Conservation (phyloP, 129 eudicot genomes). For the Ambrosia trifida region DNA sequence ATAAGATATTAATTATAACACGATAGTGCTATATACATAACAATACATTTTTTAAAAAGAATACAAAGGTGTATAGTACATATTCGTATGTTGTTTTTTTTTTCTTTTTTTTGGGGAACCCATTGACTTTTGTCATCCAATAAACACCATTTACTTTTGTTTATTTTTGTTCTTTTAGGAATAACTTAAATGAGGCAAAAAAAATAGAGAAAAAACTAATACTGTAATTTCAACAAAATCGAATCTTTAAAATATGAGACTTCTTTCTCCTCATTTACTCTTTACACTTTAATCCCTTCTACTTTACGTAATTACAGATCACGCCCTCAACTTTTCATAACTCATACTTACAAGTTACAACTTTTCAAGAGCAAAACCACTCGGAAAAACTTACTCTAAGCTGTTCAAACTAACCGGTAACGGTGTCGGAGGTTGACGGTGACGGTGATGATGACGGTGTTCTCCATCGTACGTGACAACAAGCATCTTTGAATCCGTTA, state of each 20-base stretch:
- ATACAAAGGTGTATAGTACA: too few species aligned
- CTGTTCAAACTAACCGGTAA: constrained; percentile 25
- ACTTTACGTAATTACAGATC: constrained; percentile 29
- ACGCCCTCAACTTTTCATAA: constrained; percentile 15
- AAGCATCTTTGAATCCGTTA: constrained; percentile 72
- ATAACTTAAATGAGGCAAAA: constrained; percentile 16
- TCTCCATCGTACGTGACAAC: constrained; percentile 83
- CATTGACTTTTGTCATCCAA: constrained; percentile 30
- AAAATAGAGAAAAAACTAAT: not conserved
- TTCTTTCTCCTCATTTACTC: not conserved
- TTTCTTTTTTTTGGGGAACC: too few species aligned
- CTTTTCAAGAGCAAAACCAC: constrained; percentile 1
- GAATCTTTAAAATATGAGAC: constrained; percentile 29
- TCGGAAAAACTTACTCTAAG: constrained; percentile 8
- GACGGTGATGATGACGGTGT: constrained; percentile 39
- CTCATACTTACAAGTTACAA: not conserved
- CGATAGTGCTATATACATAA: too few species aligned
- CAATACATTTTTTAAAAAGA: too few species aligned
- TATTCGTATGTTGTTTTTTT: too few species aligned
- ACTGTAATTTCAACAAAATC: constrained; percentile 34
- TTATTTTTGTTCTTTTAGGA: not conserved
- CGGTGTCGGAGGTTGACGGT: constrained; percentile 44
- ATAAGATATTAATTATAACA: too few species aligned
- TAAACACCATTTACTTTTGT: constrained; percentile 24
- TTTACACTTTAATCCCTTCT: constrained; percentile 32